These are phyloP conservation scores for Kappamyces sp. DNA, from an alignment of 192 early-diverging fungal genomes.

Conservation along the genomic window DNA sequence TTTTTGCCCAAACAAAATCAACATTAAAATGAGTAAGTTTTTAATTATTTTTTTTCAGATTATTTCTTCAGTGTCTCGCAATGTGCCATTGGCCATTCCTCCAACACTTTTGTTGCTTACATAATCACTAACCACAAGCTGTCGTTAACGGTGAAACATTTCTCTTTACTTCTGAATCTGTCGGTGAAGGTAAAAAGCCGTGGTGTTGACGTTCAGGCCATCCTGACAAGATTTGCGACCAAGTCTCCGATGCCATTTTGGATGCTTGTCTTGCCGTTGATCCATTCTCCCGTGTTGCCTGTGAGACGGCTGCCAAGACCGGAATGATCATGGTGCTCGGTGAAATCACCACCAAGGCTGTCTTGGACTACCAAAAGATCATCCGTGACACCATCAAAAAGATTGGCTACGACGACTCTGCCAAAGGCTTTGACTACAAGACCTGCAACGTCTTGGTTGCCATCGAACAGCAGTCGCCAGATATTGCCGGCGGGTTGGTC, in stretches of 20 bases:
- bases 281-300: conserved; percentile 96
- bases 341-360: conserved; percentile 99
- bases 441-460: conserved; percentile 99
- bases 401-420: conserved; percentile 98
- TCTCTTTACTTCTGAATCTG: conserved; percentile 99
- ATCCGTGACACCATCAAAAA: conserved; percentile 98
- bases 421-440: conserved; percentile 99
- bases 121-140: background rate
- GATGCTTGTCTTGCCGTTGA: conserved; percentile 91
- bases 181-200: conserved; percentile 71
- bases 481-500: conserved; percentile 96
- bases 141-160: conserved; percentile 61
- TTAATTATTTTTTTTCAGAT: no score
- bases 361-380: conserved; percentile 98
- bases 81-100: no score
- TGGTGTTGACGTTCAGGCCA: conserved; percentile 46
- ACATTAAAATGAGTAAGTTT: no score
- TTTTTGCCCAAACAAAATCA: no score
- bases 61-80: no score
- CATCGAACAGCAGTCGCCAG: conserved; percentile 99
- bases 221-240: conserved; percentile 99
- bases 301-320: conserved; percentile 99
- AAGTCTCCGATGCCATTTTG: conserved; percentile 97
- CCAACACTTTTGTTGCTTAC: no score
- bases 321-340: conserved; percentile 99